A percentile compares a stretch with the other conserved stretches of the same genome.
These are phyloP conservation scores for Symbiodinium natans DNA, from an alignment of 73 alveolate genomes.

Conservation along the genomic window DNA sequence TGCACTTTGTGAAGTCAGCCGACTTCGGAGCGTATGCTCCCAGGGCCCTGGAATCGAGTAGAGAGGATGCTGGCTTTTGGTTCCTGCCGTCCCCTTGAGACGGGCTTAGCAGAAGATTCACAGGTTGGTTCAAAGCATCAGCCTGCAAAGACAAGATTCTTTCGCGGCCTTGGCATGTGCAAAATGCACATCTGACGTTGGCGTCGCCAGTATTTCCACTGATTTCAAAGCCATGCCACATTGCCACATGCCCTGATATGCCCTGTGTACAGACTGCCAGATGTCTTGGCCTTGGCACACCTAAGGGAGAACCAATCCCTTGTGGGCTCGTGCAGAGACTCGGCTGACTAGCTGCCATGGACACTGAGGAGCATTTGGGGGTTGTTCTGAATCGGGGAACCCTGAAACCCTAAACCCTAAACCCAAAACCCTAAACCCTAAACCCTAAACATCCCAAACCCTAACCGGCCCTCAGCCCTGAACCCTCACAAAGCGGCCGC, in stretches of 20 bases:
- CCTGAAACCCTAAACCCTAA: too few species aligned
- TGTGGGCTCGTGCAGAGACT: background rate
- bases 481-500: too few species aligned
- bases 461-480: too few species aligned
- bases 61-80: background rate
- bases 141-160: background rate
- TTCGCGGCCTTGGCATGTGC: background rate
- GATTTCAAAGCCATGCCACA: background rate
- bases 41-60: background rate
- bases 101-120: background rate
- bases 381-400: too few species aligned
- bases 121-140: background rate
- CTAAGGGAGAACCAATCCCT: background rate
- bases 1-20: constrained; percentile 60
- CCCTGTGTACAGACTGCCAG: background rate
- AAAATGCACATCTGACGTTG: background rate
- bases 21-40: background rate
- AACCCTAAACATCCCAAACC: too few species aligned
- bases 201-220: background rate
- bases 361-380: background rate
- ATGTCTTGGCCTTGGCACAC: background rate
- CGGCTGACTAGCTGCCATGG: background rate
- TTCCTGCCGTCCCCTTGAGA: background rate
- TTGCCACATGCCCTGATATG: background rate
- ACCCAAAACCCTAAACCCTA: too few species aligned